Base-by-base conservation (phyloP, 495 filamentous ascomycete species). In the Penicillium turbatum region DNA sequence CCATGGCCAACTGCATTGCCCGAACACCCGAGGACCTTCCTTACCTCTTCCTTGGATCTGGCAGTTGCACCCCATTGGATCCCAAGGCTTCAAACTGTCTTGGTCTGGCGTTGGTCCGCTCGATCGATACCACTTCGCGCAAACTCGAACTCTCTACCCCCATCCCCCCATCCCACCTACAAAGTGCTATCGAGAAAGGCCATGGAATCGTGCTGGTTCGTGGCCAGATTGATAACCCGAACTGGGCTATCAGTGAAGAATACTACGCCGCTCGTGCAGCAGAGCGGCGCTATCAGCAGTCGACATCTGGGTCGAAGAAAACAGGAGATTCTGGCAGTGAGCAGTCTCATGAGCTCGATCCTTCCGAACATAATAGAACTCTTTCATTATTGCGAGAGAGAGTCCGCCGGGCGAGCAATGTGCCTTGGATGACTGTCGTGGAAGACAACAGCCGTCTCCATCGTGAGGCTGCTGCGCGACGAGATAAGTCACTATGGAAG, bases 61-160 rank as follows among this genome's bases (percentile, higher is more conserved):
- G 73, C 16, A 72, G 63, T 53, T 67, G 62, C 56, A 69, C 57
- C 7, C 72, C 73, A 1, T 61, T 77, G 8, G 65, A 76, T 46
- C 77, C 78, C 9, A 65, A 64, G 17, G 58, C 72, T 13, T 76
- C 72, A 6, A 69, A 69, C 24, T 76, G 69, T 41, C 65, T 82
- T 6, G 80, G 81, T 8, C 64, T 83, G 27, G 81, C 78, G n/a
- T 55, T 81, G 16, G 63, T 83, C 7, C 75, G 75, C 6, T 71
- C 68, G 4, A 68, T 83, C n/a, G 65, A 83, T 58, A 48, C 53
- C 6, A 31, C 54, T 7, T 57, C 67, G 2, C 66, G 65, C 8
- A 63, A 63, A 29, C 52, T 83, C 11, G 74, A 80, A 21, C 65
- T 83, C 5, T 56, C 73, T 12, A 81, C 77, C 0, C 76, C 79